phyloP scores from a whole-genome alignment of 805 yeast genomes.

The Peterozyma xylosa region DNA sequence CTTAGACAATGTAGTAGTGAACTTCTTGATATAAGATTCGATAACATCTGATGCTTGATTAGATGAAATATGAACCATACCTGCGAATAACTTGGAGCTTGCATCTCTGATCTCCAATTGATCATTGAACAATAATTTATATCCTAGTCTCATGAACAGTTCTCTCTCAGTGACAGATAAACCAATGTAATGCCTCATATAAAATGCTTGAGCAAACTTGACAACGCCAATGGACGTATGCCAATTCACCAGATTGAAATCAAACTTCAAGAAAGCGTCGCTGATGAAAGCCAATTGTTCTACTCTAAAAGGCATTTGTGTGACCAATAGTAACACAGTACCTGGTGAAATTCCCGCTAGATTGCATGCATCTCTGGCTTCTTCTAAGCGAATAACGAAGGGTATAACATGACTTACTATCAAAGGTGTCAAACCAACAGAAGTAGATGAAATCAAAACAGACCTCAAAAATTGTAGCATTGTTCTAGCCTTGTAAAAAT shows the following conservation, averaged over 20 bases:
- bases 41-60: constrained; percentile 33
- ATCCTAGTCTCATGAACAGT: constrained; percentile 43
- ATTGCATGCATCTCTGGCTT: constrained; percentile 75
- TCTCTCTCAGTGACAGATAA: constrained; percentile 39
- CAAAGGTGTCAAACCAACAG: constrained; percentile 44
- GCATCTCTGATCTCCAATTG: constrained; percentile 71
- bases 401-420: constrained; percentile 54
- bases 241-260: constrained; percentile 31
- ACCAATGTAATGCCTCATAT: constrained; percentile 56
- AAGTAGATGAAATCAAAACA: constrained; percentile 45
- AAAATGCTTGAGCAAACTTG: constrained; percentile 64
- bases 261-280: constrained; percentile 31
- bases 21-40: constrained; percentile 30
- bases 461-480: constrained; percentile 51
- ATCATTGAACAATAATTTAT: constrained; percentile 46
- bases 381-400: constrained; percentile 54
- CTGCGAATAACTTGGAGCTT: constrained; percentile 70
- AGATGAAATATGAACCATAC: constrained; percentile 63
- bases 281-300: constrained; percentile 35
- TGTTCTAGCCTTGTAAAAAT: constrained; percentile 59
- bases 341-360: constrained; percentile 54
- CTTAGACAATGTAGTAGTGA: constrained; percentile 34
- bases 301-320: constrained; percentile 37
- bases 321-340: constrained; percentile 33
- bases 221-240: constrained; percentile 62